Evolutionary conservation across 192 early-diverging fungal species (phyloP), one percentile per base, ranked within the genome.

Genomic region (Geosiphon pyriformis): DNA sequence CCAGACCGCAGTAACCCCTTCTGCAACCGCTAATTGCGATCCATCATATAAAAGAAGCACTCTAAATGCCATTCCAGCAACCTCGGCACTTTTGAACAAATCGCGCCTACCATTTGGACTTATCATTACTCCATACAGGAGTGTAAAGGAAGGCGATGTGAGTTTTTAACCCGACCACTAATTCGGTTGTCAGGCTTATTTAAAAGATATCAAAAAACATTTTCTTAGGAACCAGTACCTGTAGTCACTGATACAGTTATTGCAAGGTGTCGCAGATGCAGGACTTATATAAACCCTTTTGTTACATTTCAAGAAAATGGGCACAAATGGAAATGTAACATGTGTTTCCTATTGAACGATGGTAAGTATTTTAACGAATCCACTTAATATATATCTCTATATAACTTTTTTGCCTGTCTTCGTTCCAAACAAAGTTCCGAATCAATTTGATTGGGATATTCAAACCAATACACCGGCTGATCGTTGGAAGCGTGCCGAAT

Each of bases 271-370:
- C 82, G 95, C 31, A 80, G 94, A 25, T 98, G 96, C 77, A 82
- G 96, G 64, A 90, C 92, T 2, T 98, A 98, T 68, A 93, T 98
- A 72, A 97, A 98, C 63, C 96, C 96, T 25, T 98, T 90, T 76
- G 90, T 98, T 6, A 87, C 86, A 48, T 98, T 96, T 83, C 87
- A 92, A 0, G 96, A 98, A 63, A 92, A 95, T 52, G 96, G 95
- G 10, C 89, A 92, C 46, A 83, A 92, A 37, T 98, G 96, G 96
- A 90, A 89, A 74, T 98, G 96, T 75, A 96, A 96, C 73, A 80
- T 97, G 80, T 98, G 96, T 74, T 89, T 85, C 63, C 78, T 94
- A 20, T 83, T 84, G 70, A 98, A 98, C 70, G 94, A 98, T 71
- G 88, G 88, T 88, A 72, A 57, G 73, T 35, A 12, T 20, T 31